Evolutionary conservation across 805 yeast genomes (phyloP).

Genomic region (Starmerella khaoyaiensis): DNA sequence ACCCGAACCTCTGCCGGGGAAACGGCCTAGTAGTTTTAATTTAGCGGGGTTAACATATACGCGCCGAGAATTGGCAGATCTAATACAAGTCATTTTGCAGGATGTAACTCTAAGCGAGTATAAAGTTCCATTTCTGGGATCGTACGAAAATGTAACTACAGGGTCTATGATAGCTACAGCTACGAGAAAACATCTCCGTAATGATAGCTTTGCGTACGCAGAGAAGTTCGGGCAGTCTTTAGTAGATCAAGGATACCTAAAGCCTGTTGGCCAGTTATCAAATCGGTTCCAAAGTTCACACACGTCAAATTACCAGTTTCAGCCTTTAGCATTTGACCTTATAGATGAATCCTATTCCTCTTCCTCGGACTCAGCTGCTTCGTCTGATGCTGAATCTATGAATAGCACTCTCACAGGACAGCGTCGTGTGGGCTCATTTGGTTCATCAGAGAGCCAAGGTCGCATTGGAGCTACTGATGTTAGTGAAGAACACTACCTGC

Average conservation of each 20-base stretch:
- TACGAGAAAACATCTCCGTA: slow-evolving; percentile 40
- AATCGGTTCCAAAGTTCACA: slow-evolving; percentile 53
- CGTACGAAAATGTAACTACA: slow-evolving; percentile 46
- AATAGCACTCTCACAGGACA: no score
- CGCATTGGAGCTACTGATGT: slow-evolving; percentile 9
- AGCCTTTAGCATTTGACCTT: slow-evolving; percentile 13
- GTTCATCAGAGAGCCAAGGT: neutral
- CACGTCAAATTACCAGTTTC: slow-evolving; percentile 58
- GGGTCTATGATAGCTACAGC: slow-evolving; percentile 52
- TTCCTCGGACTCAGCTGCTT: neutral
- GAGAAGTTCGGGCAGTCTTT: slow-evolving; percentile 69
- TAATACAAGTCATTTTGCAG: slow-evolving; percentile 33
- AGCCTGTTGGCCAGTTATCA: slow-evolving; percentile 42
- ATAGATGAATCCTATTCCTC: neutral
- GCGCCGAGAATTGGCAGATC: slow-evolving; percentile 30
- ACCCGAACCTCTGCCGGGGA: neutral
- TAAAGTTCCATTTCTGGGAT: slow-evolving; percentile 56
- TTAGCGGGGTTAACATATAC: slow-evolving; percentile 28
- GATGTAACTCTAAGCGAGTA: slow-evolving; percentile 42
- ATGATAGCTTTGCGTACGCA: slow-evolving; percentile 43
- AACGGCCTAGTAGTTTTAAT: slow-evolving; percentile 2
- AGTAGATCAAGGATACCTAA: slow-evolving; percentile 45
- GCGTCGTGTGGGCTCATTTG: neutral
- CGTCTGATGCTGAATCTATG: neutral
- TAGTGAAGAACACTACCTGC: slow-evolving; percentile 33